Percentiles rank a stretch among this genome's conserved stretches.
These are phyloP conservation scores for Saccharomycopsis javanensis DNA, from an alignment of 805 yeast species.

Conservation along the genomic window DNA sequence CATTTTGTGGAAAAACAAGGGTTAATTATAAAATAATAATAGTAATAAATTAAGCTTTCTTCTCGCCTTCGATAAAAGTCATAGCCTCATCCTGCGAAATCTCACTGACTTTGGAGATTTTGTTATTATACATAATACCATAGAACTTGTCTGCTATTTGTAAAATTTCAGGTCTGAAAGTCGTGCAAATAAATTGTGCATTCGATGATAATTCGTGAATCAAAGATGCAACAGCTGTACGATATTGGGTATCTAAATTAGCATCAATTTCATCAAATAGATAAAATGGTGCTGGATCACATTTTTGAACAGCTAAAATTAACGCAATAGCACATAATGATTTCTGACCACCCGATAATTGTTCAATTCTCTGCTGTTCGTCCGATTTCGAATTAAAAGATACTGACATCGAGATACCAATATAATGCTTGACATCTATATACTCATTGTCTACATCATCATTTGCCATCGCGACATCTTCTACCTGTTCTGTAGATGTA, in stretches of 20 bases:
- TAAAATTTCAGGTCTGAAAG: slow-evolving; percentile 89
- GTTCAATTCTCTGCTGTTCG: slow-evolving; percentile 83
- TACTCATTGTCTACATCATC: slow-evolving; percentile 23
- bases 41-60: neutral
- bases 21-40: too few species aligned
- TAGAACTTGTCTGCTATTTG: slow-evolving; percentile 78
- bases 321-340: slow-evolving; percentile 93
- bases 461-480: slow-evolving; percentile 20
- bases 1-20: too few species aligned
- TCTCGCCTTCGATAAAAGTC: slow-evolving; percentile 69
- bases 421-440: slow-evolving; percentile 43
- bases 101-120: slow-evolving; percentile 68
- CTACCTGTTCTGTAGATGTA: slow-evolving; percentile 12
- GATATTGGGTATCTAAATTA: slow-evolving; percentile 83
- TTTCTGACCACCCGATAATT: slow-evolving; percentile 93
- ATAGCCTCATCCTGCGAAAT: slow-evolving; percentile 67
- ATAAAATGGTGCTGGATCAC: slow-evolving; percentile 97
- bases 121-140: slow-evolving; percentile 78
- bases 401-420: slow-evolving; percentile 78
- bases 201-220: slow-evolving; percentile 52
- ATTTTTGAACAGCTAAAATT: slow-evolving; percentile 84
- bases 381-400: slow-evolving; percentile 80
- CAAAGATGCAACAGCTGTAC: slow-evolving; percentile 75
- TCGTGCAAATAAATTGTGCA: slow-evolving; percentile 93
- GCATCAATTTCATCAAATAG: slow-evolving; percentile 96